Base-by-base conservation (phyloP, 129 eudicot species). In the Kitagawia praeruptora region DNA sequence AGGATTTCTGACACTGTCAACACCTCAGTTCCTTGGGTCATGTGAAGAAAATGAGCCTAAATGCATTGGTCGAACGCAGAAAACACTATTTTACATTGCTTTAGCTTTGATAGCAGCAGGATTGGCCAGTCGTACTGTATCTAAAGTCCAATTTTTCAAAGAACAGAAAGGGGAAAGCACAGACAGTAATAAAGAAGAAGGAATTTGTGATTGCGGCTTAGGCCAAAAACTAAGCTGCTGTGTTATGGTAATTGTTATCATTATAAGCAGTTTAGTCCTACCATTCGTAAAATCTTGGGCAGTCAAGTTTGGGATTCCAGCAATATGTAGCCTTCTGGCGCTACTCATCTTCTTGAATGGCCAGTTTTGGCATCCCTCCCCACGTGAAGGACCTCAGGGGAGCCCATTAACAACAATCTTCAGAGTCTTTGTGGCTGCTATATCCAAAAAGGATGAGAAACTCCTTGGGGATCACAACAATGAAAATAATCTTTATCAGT, bases 1-100 rank as follows among this genome's bases (percentile, higher is more conserved):
- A 78, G 90, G 93, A 1, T 58, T 91, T 8, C 25, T 91, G 31
- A 31, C 88, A 39, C 87, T 91, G 87, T 91, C 93, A 63, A 91
- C 92, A 0, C 93, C 92, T 67, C 82, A 85, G 0, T 91, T 89
- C n/a, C 83, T 86, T 28, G 90, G 88, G 4, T 75, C 88, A n/a
- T 91, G 97, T 83, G 56, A 54, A 0, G 84, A 79, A 13, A 86
- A 84, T 84, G 78, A 86, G 45, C 84, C 85, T 23, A 40, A 81
- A 77, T 89, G 93, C 78, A 85, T 91, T 44, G 90, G 93, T 21
- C 61, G 72, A 40, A 69, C 76, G 25, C 97, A 91, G 78, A 86
- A 74, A 42, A 45, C 67, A 56, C 84, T 89, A 67, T 87, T 89
- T 70, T 91, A 53, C 86, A 66, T 64, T 0, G 75, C 87, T 0